Percentiles rank a stretch among this genome's conserved stretches.
These are phyloP conservation scores for Phytophthora colocasiae DNA, from an alignment of 352 stramenopile genomes.

Conservation along the genomic window DNA sequence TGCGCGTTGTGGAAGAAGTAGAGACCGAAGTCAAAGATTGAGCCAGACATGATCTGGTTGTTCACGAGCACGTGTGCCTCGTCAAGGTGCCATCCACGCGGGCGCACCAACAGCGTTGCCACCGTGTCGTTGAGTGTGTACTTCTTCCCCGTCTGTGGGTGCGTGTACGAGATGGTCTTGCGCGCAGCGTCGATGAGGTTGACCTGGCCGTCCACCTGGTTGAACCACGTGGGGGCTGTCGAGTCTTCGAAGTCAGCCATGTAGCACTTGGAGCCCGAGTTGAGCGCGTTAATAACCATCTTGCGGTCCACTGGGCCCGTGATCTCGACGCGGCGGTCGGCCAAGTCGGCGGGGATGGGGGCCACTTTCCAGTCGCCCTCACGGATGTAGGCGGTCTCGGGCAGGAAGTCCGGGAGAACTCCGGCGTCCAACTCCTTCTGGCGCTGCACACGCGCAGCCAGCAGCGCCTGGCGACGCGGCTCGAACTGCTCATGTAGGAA, in stretches of 20 bases:
- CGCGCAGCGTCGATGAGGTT: conserved; percentile 94
- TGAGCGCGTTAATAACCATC: conserved; percentile 98
- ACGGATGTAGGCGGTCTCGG: conserved; percentile 85
- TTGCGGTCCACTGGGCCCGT: conserved; percentile 96
- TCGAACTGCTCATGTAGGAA: conserved; percentile 93
- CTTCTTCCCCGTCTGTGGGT: conserved; percentile 74
- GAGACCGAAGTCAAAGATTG: conserved; percentile 96
- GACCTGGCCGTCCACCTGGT: conserved; percentile 92
- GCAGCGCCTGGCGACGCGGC: conserved; percentile 50
- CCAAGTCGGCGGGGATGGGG: conserved; percentile 84
- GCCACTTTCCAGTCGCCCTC: conserved; percentile 81
- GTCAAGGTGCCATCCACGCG: conserved; percentile 95
- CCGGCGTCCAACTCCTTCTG: conserved; percentile 90
- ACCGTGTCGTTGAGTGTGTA: conserved; percentile 78
- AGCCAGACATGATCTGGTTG: conserved; percentile 91
- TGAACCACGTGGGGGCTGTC: conserved; percentile 94
- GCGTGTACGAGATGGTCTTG: conserved; percentile 89
- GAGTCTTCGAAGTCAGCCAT: conserved; percentile 98
- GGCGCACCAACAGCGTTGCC: conserved; percentile 93
- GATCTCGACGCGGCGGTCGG: conserved; percentile 95
- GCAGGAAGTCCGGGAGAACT: conserved; percentile 88
- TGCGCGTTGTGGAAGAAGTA: conserved; percentile 98
- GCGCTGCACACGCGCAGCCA: conserved; percentile 58
- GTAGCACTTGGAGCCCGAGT: conserved; percentile 94
- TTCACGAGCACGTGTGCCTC: conserved; percentile 96